phyloP scores from a whole-genome alignment of 1,284 basidiomycete genomes.

The Caloboletus firmus region DNA sequence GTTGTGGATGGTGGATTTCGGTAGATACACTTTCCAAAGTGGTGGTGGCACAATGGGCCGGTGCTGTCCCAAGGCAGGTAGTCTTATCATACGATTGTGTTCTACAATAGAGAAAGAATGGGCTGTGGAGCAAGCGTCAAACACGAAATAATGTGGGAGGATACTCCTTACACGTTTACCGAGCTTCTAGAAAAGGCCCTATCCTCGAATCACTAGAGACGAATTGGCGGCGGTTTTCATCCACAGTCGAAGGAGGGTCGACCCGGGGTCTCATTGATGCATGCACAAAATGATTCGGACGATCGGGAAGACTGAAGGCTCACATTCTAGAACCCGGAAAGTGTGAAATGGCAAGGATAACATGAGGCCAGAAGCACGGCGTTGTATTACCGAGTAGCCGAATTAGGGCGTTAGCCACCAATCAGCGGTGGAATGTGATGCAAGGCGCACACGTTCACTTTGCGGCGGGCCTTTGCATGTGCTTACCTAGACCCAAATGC shows the following conservation, averaged over 20 bases:
- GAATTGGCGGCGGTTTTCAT: background rate
- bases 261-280: constrained; percentile 24
- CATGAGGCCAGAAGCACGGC: constrained; percentile 33
- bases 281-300: constrained; percentile 18
- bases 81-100: background rate
- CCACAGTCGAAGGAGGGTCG: background rate
- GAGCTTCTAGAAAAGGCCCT: background rate
- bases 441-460: constrained; percentile 17
- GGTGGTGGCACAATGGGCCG: background rate
- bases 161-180: background rate
- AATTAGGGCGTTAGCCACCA: constrained; percentile 19
- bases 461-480: constrained; percentile 12
- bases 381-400: constrained; percentile 17
- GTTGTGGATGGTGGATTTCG: background rate
- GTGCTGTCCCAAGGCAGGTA: background rate
- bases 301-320: constrained; percentile 22
- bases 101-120: constrained; percentile 1
- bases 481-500: constrained; percentile 16
- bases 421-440: constrained; percentile 15
- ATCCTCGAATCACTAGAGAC: background rate
- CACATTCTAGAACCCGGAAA: constrained; percentile 29
- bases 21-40: constrained; percentile 4
- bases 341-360: constrained; percentile 27
- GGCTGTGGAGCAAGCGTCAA: background rate
- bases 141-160: background rate